A percentile compares a stretch with the other conserved stretches of the same genome.
These are phyloP conservation scores for Diplodia scrobiculata DNA, from an alignment of 2,329 filamentous ascomycete genomes.

Conservation along the genomic window DNA sequence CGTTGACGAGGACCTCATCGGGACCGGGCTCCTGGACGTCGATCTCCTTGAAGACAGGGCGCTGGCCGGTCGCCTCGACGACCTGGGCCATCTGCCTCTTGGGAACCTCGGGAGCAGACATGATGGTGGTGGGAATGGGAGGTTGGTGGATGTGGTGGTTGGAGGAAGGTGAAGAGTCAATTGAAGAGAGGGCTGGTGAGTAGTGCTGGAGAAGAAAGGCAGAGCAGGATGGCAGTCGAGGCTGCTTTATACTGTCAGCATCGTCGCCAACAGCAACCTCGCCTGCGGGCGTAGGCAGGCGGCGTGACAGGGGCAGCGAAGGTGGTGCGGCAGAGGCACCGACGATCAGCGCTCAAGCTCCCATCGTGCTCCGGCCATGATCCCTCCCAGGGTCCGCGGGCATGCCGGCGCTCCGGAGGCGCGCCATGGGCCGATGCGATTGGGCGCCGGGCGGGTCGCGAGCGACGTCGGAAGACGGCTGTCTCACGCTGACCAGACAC, in stretches of 20 bases:
- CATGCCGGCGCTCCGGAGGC: conserved; percentile 24
- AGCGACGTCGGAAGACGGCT: conserved; percentile 20
- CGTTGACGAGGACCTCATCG: conserved; percentile 88
- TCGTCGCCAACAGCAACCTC: conserved; percentile 17
- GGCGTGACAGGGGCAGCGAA: conserved; percentile 22
- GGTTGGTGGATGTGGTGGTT: not conserved
- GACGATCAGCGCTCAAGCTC: conserved; percentile 13
- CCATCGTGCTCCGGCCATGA: conserved; percentile 6
- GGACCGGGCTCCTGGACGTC: conserved; percentile 78
- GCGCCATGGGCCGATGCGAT: conserved; percentile 21
- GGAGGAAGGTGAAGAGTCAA: not conserved
- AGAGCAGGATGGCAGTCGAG: not conserved
- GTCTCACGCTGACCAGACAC: conserved; percentile 17
- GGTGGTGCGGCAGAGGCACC: conserved; percentile 6
- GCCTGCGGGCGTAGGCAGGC: conserved; percentile 14
- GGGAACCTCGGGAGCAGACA: conserved; percentile 63
- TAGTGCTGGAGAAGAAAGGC: not conserved
- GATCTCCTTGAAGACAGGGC: conserved; percentile 75
- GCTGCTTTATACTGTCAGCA: conserved; percentile 23
- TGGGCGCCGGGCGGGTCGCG: conserved; percentile 11
- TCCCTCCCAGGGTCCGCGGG: conserved; percentile 24
- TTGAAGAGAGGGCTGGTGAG: conserved; percentile 13
- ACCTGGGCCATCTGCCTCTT: conserved; percentile 90
- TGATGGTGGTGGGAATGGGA: conserved; percentile 35
- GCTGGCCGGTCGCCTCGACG: conserved; percentile 74